Evolutionary conservation across 2,329 filamentous ascomycete species (phyloP).

Genomic region (Pezizomycotina sp.): DNA sequence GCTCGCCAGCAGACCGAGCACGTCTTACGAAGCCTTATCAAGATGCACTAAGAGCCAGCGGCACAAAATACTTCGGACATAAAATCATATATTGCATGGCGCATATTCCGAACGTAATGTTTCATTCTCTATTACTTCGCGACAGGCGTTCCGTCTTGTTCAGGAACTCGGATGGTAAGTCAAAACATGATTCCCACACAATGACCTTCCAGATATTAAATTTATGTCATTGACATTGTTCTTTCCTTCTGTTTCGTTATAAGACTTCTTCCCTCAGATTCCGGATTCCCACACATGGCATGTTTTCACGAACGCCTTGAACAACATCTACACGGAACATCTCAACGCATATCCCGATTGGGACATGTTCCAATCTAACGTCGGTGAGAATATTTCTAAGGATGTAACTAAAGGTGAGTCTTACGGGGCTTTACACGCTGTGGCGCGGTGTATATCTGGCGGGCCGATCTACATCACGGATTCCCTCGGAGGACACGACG

Average conservation of each 20-base stretch:
- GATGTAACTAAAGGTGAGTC: slow-evolving; percentile 47
- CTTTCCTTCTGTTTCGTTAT: slow-evolving; percentile 7
- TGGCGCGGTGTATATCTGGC: slow-evolving; percentile 73
- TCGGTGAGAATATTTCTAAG: no score
- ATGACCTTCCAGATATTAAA: no score
- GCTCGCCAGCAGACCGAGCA: slow-evolving; percentile 46
- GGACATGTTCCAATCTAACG: slow-evolving; percentile 63
- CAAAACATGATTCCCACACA: no score
- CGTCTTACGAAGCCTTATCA: slow-evolving; percentile 60
- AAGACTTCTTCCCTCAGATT: slow-evolving; percentile 78
- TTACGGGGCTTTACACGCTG: slow-evolving; percentile 76
- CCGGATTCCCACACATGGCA: slow-evolving; percentile 81
- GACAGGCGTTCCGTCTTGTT: slow-evolving; percentile 57
- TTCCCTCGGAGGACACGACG: slow-evolving; percentile 62
- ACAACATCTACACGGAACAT: slow-evolving; percentile 63
- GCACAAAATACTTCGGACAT: slow-evolving; percentile 59
- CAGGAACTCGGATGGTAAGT: slow-evolving; percentile 51
- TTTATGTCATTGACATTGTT: slow-evolving; percentile 20
- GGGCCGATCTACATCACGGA: slow-evolving; percentile 94
- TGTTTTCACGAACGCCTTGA: slow-evolving; percentile 85
- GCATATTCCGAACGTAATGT: slow-evolving; percentile 68
- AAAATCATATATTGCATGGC: slow-evolving; percentile 91
- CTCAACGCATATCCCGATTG: slow-evolving; percentile 64
- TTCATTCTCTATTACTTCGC: slow-evolving; percentile 64
- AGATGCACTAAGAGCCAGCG: slow-evolving; percentile 68